phyloP scores from a whole-genome alignment of 306 rosid genomes.

The Dicorynia guianensis region DNA sequence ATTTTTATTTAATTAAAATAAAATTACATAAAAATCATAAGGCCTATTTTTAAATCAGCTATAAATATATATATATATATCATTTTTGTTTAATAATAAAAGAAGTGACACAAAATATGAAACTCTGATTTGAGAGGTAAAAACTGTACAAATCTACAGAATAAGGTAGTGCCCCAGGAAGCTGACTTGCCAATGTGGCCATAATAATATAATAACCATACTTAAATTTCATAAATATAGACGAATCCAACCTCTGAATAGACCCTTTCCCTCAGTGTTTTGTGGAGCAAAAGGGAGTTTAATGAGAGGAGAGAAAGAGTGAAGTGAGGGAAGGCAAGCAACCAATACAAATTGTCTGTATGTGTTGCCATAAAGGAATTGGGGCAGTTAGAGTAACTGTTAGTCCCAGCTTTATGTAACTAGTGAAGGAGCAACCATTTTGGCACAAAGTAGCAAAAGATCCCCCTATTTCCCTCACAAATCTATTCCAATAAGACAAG shows the following conservation, averaged over 20 bases:
- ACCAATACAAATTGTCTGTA: constrained; percentile 43
- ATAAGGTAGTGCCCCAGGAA: neutral
- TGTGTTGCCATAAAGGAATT: constrained; percentile 55
- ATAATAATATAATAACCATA: constrained; percentile 31
- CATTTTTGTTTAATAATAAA: too few species aligned
- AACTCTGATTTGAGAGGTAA: too few species aligned
- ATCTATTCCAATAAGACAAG: constrained; percentile 53
- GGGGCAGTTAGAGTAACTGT: constrained; percentile 56
- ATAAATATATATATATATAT: too few species aligned
- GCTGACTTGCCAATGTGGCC: constrained; percentile 4
- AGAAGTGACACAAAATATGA: too few species aligned
- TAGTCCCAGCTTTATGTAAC: constrained; percentile 63
- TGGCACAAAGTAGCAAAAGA: constrained; percentile 45
- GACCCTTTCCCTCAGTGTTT: constrained; percentile 27
- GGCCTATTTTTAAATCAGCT: too few species aligned
- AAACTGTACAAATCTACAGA: too few species aligned
- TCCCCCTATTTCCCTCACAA: constrained; percentile 39
- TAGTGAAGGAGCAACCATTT: constrained; percentile 62
- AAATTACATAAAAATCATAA: too few species aligned
- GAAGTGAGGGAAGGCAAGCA: constrained; percentile 28
- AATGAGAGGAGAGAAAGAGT: constrained; percentile 38
- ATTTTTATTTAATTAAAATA: too few species aligned
- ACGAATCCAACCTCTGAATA: constrained; percentile 48
- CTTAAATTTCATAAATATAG: constrained; percentile 48
- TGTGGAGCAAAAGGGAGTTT: constrained; percentile 46